phyloP scores from a whole-genome alignment of 768 basidiomycete genomes.

The Boletus tomentosulus region DNA sequence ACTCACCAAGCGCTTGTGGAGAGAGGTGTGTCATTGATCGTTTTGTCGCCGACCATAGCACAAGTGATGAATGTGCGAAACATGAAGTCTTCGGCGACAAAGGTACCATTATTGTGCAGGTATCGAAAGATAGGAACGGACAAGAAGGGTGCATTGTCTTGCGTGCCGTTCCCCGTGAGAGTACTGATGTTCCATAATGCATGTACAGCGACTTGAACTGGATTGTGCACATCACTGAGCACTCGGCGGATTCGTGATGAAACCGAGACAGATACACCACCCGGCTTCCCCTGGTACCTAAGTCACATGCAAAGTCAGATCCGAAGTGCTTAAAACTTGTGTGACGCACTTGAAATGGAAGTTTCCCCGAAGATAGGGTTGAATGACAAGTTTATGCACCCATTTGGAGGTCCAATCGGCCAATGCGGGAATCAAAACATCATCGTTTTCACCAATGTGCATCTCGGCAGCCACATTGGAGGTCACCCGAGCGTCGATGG shows the following conservation, averaged over 20 bases:
- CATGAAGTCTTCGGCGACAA: constrained; percentile 32
- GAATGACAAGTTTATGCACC: constrained; percentile 23
- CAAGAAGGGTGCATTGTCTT: constrained; percentile 22
- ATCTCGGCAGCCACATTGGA: background rate
- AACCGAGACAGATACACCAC: constrained; percentile 5
- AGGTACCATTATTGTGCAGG: constrained; percentile 26
- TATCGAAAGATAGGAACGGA: constrained; percentile 28
- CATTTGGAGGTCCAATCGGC: constrained; percentile 26
- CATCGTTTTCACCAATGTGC: constrained; percentile 2
- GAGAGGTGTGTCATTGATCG: constrained; percentile 30
- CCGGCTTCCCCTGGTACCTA: constrained; percentile 17
- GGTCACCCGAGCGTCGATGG: background rate
- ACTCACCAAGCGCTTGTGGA: constrained; percentile 31
- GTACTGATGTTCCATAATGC: constrained; percentile 32
- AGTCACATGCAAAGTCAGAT: background rate
- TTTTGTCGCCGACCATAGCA: constrained; percentile 35
- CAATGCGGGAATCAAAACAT: constrained; percentile 8
- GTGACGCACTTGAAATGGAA: constrained; percentile 22
- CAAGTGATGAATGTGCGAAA: constrained; percentile 32
- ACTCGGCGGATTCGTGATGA: constrained; percentile 19
- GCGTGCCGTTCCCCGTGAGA: constrained; percentile 18
- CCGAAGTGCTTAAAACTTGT: background rate
- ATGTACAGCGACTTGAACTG: constrained; percentile 25
- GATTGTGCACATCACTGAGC: constrained; percentile 23
- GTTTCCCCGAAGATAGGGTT: constrained; percentile 14